phyloP scores from a whole-genome alignment of 1,284 basidiomycete species.

The Tylopilus sp. region DNA sequence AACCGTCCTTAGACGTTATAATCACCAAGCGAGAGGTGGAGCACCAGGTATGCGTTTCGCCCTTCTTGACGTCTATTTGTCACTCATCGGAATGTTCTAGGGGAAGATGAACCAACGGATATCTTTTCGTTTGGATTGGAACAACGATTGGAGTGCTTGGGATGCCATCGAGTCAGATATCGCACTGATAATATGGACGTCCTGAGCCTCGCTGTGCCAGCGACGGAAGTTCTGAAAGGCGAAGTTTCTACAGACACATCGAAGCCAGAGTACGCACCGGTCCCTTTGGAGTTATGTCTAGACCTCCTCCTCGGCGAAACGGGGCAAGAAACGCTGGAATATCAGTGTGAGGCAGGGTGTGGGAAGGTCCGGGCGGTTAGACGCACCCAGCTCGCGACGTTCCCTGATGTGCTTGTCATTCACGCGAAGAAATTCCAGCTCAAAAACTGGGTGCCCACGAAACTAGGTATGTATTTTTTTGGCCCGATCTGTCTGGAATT shows the following conservation, averaged over 20 bases:
- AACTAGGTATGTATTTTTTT: slow-evolving; percentile 73
- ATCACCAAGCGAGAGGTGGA: slow-evolving; percentile 61
- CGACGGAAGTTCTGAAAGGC: slow-evolving; percentile 36
- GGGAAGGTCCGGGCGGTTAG: slow-evolving; percentile 63
- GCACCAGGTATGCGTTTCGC: slow-evolving; percentile 41
- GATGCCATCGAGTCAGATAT: slow-evolving; percentile 92
- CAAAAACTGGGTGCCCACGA: slow-evolving; percentile 97
- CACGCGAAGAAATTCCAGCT: slow-evolving; percentile 97
- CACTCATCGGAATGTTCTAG: slow-evolving; percentile 12
- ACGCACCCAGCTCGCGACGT: slow-evolving; percentile 83
- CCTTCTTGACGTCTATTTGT: not conserved
- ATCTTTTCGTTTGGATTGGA: slow-evolving; percentile 88
- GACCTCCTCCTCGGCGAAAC: slow-evolving; percentile 67
- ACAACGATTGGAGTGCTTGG: slow-evolving; percentile 86
- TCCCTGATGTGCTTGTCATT: slow-evolving; percentile 90
- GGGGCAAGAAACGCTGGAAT: slow-evolving; percentile 74
- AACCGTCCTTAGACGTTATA: slow-evolving; percentile 73
- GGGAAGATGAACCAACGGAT: slow-evolving; percentile 72
- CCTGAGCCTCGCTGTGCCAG: slow-evolving; percentile 86
- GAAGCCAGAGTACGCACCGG: slow-evolving; percentile 76
- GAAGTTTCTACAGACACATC: slow-evolving; percentile 45
- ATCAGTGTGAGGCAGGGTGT: slow-evolving; percentile 64
- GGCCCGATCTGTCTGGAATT: not conserved
- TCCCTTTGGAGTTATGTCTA: slow-evolving; percentile 78
- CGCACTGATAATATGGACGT: slow-evolving; percentile 84